phyloP scores from a whole-genome alignment of 176 grass and related monocot species.

The Avena insularis region DNA sequence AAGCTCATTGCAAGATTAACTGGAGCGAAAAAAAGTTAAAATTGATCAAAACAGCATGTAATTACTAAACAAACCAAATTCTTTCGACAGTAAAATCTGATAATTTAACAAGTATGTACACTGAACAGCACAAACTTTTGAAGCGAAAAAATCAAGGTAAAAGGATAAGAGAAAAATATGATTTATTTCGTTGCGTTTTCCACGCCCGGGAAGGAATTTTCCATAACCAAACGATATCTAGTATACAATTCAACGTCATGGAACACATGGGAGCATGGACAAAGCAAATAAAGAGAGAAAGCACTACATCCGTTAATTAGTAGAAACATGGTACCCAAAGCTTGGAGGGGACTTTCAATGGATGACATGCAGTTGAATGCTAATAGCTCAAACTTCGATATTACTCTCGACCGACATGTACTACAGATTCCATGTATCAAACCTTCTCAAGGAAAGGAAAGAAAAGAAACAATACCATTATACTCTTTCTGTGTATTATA shows the following conservation, averaged over 20 bases:
- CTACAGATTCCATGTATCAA: slow-evolving; percentile 4
- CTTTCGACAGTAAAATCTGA: background rate
- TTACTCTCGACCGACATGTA: background rate
- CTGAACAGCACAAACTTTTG: background rate
- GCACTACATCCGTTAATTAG: background rate
- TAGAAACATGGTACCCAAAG: background rate
- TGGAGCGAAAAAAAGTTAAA: background rate
- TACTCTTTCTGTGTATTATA: background rate
- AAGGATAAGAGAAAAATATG: background rate
- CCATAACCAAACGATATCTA: background rate
- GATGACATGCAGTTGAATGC: background rate
- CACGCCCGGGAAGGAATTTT: slow-evolving; percentile 6
- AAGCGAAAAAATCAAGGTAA: background rate
- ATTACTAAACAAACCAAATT: background rate
- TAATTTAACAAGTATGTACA: background rate
- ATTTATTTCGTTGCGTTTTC: background rate
- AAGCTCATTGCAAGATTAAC: slow-evolving; percentile 22
- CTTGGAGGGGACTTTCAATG: background rate
- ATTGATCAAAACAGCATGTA: background rate
- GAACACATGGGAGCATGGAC: background rate
- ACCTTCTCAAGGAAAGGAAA: background rate
- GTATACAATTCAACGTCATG: slow-evolving; percentile 3
- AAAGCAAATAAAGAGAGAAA: background rate
- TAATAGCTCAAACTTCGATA: slow-evolving; percentile 16
- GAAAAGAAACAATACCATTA: background rate